Evolutionary conservation across 805 yeast genomes (phyloP).

Genomic region (Saccharomycopsis fodiens): DNA sequence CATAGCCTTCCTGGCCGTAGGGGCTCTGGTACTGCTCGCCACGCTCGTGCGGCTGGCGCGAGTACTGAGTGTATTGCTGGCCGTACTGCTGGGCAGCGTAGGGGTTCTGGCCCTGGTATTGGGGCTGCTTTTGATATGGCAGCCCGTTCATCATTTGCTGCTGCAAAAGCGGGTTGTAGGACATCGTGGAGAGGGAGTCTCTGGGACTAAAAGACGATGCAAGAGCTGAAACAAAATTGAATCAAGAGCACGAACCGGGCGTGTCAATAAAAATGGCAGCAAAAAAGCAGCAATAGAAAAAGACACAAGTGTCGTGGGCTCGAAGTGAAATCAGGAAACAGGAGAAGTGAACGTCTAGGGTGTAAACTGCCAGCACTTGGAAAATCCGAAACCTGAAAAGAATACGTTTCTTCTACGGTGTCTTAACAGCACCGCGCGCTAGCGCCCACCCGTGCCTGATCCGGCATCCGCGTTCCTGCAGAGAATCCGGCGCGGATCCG

Average conservation of each 20-base stretch:
- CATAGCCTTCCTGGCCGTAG: slow-evolving; percentile 12
- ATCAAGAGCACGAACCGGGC: background rate
- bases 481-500: background rate
- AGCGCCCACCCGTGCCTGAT: background rate
- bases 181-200: slow-evolving; percentile 12
- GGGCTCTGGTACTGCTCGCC: slow-evolving; percentile 11
- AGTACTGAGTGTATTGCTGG: background rate
- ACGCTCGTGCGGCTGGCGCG: background rate
- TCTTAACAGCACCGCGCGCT: background rate
- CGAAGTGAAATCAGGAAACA: no score
- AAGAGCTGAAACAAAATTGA: slow-evolving; percentile 1
- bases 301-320: no score
- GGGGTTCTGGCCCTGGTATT: slow-evolving; percentile 9
- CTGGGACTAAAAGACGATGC: background rate
- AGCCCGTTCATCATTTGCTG: slow-evolving; percentile 18
- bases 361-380: background rate
- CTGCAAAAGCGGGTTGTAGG: slow-evolving; percentile 20
- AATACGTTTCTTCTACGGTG: background rate
- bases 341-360: background rate
- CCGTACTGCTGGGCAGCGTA: slow-evolving; percentile 5
- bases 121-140: slow-evolving; percentile 18
- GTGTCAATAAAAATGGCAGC: no score
- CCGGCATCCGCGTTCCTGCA: no score
- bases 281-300: no score
- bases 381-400: background rate